Evolutionary conservation across 129 eudicot species (phyloP).

Genomic region (Lactuca sativa): DNA sequence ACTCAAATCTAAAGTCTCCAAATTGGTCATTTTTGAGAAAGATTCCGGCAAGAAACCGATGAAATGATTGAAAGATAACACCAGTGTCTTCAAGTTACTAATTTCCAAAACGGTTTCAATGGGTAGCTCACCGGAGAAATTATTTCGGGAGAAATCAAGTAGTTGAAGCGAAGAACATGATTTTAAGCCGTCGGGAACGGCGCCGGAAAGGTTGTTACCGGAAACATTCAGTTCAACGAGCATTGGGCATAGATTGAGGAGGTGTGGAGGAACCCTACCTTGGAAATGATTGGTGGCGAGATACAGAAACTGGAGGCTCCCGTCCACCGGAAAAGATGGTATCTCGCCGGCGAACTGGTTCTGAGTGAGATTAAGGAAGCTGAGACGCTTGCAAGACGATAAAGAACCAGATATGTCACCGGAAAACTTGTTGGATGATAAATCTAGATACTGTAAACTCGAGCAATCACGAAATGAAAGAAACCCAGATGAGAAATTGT

Average conservation of each 20-base stretch:
- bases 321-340: constrained; percentile 39
- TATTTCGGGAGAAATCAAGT: constrained; percentile 58
- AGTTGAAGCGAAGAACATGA: constrained; percentile 47
- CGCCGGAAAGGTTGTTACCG: constrained; percentile 51
- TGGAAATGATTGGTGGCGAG: constrained; percentile 44
- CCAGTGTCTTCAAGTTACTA: constrained; percentile 51
- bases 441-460: constrained; percentile 48
- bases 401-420: constrained; percentile 47
- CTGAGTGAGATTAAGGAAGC: constrained; percentile 56
- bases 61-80: constrained; percentile 52
- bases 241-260: constrained; percentile 45
- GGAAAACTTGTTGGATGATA: constrained; percentile 63
- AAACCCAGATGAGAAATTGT: constrained; percentile 52
- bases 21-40: constrained; percentile 39
- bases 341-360: constrained; percentile 49
- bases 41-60: constrained; percentile 56
- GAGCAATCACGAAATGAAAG: constrained; percentile 49
- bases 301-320: constrained; percentile 46
- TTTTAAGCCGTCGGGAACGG: constrained; percentile 48
- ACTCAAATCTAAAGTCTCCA: constrained; percentile 71
- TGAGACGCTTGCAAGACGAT: constrained; percentile 42
- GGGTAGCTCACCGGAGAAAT: constrained; percentile 71
- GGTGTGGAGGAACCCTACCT: constrained; percentile 36
- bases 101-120: constrained; percentile 48
- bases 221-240: constrained; percentile 59